These are phyloP conservation scores for Carex parvula DNA, from an alignment of 176 grass and related monocot genomes.

Conservation along the genomic window DNA sequence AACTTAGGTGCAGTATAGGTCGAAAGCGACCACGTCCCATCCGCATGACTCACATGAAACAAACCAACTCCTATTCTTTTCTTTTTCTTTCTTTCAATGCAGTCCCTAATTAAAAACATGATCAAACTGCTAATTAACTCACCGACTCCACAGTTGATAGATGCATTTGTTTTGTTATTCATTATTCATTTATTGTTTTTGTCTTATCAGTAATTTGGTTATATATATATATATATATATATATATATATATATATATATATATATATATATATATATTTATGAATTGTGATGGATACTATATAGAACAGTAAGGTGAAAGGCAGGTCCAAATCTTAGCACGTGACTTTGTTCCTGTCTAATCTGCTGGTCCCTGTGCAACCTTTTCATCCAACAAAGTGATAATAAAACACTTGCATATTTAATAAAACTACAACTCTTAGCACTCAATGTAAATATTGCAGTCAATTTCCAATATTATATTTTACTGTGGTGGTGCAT, in stretches of 20 bases:
- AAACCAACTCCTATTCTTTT: neutral
- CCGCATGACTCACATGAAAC: neutral
- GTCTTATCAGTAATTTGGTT: no score
- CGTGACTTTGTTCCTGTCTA: conserved; percentile 21
- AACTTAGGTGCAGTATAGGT: neutral
- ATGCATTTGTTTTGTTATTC: neutral
- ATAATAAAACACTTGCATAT: neutral
- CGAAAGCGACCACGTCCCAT: neutral
- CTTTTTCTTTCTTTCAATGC: neutral
- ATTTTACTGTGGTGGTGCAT: no score
- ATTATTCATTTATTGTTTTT: neutral
- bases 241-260: no score
- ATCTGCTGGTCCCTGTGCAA: conserved; percentile 12
- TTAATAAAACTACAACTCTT: neutral
- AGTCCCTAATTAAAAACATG: neutral
- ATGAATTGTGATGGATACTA: neutral
- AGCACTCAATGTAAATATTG: neutral
- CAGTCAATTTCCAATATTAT: neutral
- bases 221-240: no score
- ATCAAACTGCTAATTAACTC: neutral
- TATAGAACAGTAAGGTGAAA: neutral
- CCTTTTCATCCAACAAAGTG: neutral
- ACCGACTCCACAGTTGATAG: conserved; percentile 8
- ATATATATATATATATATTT: no score
- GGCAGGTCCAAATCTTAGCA: conserved; percentile 16